phyloP scores from a whole-genome alignment of 2,329 filamentous ascomycete genomes.

The Colletotrichum sp. region DNA sequence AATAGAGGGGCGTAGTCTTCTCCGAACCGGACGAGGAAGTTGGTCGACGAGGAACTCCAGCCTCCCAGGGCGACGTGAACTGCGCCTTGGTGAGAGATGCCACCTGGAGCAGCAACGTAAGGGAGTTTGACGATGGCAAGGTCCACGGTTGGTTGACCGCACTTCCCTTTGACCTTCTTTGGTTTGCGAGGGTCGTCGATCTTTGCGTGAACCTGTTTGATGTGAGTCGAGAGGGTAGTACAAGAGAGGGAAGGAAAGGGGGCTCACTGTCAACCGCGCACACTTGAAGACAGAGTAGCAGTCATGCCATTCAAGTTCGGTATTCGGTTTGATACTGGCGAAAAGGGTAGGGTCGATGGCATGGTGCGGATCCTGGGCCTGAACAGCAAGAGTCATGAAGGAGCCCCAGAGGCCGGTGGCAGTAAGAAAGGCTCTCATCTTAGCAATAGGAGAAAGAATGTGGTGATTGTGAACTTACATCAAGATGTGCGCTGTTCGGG shows the following conservation, averaged over 20 bases:
- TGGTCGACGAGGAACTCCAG: constrained; percentile 4
- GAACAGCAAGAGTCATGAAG: neutral
- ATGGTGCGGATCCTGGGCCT: neutral
- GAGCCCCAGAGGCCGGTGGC: neutral
- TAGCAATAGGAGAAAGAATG: neutral
- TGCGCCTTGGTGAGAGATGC: neutral
- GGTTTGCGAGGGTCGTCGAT: neutral
- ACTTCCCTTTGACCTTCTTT: neutral
- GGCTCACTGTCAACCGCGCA: neutral
- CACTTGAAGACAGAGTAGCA: constrained; percentile 2
- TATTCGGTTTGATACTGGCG: neutral
- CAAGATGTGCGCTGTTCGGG: no score
- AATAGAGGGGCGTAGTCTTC: neutral
- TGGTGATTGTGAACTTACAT: neutral
- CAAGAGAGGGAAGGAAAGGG: neutral
- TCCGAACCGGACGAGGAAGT: constrained; percentile 3
- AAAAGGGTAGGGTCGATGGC: neutral
- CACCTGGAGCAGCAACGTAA: neutral
- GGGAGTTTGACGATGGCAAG: constrained; percentile 7
- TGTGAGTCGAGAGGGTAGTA: neutral
- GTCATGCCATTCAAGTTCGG: neutral
- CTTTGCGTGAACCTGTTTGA: neutral
- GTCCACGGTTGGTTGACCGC: neutral
- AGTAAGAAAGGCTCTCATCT: neutral
- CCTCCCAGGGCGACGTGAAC: neutral